Percentiles rank a stretch among this genome's conserved stretches.
These are phyloP conservation scores for Peniophora sp. DNA, from an alignment of 1,284 basidiomycete species.

Conservation along the genomic window DNA sequence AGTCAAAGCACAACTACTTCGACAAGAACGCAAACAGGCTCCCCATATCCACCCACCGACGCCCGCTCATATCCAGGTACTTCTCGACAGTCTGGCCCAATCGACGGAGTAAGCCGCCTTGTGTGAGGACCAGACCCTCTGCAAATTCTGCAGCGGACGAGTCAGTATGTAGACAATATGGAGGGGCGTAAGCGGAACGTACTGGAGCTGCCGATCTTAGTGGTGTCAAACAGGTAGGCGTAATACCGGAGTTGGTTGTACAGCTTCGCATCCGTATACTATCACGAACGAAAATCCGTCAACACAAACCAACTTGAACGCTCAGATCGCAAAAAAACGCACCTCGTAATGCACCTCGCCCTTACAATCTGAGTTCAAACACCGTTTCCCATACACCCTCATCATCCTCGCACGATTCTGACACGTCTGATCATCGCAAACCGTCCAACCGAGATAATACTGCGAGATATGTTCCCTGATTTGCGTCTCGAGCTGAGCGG, in stretches of 20 bases:
- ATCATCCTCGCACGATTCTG: conserved; percentile 82
- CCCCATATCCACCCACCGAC: conserved; percentile 80
- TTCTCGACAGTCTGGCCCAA: conserved; percentile 60
- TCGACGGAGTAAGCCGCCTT: conserved; percentile 39
- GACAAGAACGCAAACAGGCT: conserved; percentile 75
- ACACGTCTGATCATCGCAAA: conserved; percentile 86
- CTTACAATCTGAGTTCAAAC: conserved; percentile 61
- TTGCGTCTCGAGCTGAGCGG: conserved; percentile 80
- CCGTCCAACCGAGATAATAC: conserved; percentile 87
- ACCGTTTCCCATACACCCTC: conserved; percentile 84
- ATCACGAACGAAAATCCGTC: conserved; percentile 3
- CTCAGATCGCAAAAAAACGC: conserved; percentile 17
- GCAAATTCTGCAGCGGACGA: conserved; percentile 38
- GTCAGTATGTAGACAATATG: background rate
- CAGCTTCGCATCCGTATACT: conserved; percentile 80
- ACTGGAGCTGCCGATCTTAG: conserved; percentile 48
- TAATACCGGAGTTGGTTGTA: conserved; percentile 88
- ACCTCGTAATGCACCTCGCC: conserved; percentile 75
- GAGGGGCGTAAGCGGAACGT: conserved; percentile 31
- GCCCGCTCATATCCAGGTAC: conserved; percentile 77
- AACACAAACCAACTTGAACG: background rate
- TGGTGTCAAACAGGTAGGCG: conserved; percentile 66
- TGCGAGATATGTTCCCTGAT: conserved; percentile 71
- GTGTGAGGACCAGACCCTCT: conserved; percentile 36
- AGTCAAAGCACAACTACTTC: background rate